These are phyloP conservation scores for Limonium bicolor DNA, from an alignment of 148 eudicot species.

Conservation along the genomic window DNA sequence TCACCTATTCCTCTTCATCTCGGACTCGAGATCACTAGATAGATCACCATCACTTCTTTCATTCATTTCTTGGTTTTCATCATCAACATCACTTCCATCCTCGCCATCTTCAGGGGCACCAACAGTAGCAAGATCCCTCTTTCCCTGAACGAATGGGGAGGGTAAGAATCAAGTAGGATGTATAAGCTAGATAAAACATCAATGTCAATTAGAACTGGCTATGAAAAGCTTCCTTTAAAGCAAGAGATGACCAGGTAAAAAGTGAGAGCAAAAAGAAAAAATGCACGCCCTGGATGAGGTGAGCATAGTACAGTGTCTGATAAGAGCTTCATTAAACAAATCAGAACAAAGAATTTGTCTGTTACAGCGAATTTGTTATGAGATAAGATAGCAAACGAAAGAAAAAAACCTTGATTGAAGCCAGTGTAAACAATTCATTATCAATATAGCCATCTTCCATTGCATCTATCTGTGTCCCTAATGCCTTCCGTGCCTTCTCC, in stretches of 20 bases:
- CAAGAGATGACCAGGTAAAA: too few relatives aligned
- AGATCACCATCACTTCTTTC: conserved; percentile 17
- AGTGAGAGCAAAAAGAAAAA: too few relatives aligned
- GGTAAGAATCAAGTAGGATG: too few relatives aligned
- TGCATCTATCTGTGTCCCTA: conserved; percentile 74
- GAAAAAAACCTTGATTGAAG: conserved; percentile 71
- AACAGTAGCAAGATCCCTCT: conserved; percentile 62
- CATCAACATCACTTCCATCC: conserved; percentile 50
- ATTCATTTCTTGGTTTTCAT: conserved; percentile 29
- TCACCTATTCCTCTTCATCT: conserved; percentile 61
- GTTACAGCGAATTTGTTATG: too few relatives aligned
- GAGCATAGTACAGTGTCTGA: too few relatives aligned
- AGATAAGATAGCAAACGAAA: too few relatives aligned
- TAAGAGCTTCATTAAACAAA: too few relatives aligned
- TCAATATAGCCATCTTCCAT: conserved; percentile 60
- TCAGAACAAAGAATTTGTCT: too few relatives aligned
- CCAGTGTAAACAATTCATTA: conserved; percentile 63
- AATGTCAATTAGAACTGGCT: too few relatives aligned
- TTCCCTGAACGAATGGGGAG: conserved; percentile 61
- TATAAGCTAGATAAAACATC: too few relatives aligned
- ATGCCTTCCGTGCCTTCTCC: conserved; percentile 82
- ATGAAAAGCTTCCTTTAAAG: too few relatives aligned
- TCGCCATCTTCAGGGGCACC: conserved; percentile 50
- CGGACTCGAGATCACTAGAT: conserved; percentile 62
- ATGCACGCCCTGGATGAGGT: too few relatives aligned